Evolutionary conservation across 768 basidiomycete species (phyloP), one percentile per base, ranked within the genome.

Genomic region (Agrocybe praecox): DNA sequence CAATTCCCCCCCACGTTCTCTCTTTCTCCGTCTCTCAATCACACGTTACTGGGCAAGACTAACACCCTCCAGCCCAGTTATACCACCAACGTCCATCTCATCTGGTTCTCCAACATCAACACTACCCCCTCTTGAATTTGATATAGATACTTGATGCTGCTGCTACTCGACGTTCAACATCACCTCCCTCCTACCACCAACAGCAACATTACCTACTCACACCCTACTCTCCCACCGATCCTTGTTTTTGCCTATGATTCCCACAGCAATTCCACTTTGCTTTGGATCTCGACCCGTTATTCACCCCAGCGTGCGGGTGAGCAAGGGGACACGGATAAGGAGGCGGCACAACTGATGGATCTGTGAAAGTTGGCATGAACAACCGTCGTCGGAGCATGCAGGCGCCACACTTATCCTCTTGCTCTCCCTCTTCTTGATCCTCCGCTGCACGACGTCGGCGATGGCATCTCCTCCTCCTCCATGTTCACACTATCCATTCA

Each of bases 191-290:
- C 59, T 59, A n/a, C 62, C 65, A 3, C 59, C 58, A 34, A 56
- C 46, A 26, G 58, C 63, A 50, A 79, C 74, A 70, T 91, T 87
- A 19, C 88, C 86, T n/a, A 83, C 89, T 0, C 90, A 90, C 14
- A 92, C 83, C 45, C 78, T 81, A 57, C 75, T 83, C 73, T 92
- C 90, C 90, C 90, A 92, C 89, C 89, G 90, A 57, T 84, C 83
- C 14, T 40, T 40, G n/a, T 12, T 14, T n/a, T 40, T 40, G 14
- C 36, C 36, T 12, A 40, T 5, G 9, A 29, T 29, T 4, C 36
- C 36, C 12, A 15, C 14, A 4, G 6, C 36, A 15, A 15, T 6
- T 12, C 36, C 36, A 40, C 14, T 9, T 40, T 6, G 12, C 36
- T 12, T 40, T 40, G 5, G 26, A 9, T 29, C 9, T 29, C 26